A percentile compares a stretch with the other conserved stretches of the same genome.
Conservation (phyloP, 2,329 filamentous ascomycete species). For the Epichloe bromicola region DNA sequence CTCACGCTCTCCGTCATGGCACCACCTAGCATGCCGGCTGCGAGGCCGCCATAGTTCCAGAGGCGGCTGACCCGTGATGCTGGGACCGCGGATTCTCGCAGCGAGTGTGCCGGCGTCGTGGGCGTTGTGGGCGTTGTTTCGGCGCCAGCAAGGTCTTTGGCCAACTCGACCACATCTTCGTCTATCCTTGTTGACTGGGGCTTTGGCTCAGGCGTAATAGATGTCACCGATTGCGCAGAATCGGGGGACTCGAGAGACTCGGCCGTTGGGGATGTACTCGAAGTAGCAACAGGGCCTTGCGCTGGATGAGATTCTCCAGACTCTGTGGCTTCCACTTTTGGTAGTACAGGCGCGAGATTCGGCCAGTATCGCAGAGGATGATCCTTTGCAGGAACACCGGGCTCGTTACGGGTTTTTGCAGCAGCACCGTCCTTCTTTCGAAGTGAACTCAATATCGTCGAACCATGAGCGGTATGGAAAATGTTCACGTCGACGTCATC, state of each 20-base stretch:
- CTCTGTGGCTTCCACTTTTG: not conserved
- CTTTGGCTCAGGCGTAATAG: not conserved
- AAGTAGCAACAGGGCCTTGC: not conserved
- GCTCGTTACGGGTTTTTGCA: constrained; percentile 2
- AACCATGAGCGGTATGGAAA: constrained; percentile 34
- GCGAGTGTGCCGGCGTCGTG: constrained; percentile 40
- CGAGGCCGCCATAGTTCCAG: constrained; percentile 90
- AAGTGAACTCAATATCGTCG: constrained; percentile 29
- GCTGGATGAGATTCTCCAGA: not conserved
- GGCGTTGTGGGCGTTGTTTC: constrained; percentile 8
- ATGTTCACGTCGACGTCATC: constrained; percentile 31
- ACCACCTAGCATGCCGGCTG: constrained; percentile 89
- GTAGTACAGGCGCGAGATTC: constrained; percentile 11
- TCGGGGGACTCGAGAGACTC: constrained; percentile 1
- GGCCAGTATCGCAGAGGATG: constrained; percentile 26
- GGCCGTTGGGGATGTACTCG: not conserved
- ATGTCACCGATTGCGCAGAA: not conserved
- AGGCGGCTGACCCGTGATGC: constrained; percentile 75
- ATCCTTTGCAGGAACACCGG: constrained; percentile 18
- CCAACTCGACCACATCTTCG: constrained; percentile 9
- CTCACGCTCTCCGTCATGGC: constrained; percentile 77
- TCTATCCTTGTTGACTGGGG: constrained; percentile 2
- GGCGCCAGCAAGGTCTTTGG: constrained; percentile 14
- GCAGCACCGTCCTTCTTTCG: constrained; percentile 13
- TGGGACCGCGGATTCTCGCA: constrained; percentile 83